phyloP scores from a whole-genome alignment of 441 rosid species.

The Corymbia citriodora region DNA sequence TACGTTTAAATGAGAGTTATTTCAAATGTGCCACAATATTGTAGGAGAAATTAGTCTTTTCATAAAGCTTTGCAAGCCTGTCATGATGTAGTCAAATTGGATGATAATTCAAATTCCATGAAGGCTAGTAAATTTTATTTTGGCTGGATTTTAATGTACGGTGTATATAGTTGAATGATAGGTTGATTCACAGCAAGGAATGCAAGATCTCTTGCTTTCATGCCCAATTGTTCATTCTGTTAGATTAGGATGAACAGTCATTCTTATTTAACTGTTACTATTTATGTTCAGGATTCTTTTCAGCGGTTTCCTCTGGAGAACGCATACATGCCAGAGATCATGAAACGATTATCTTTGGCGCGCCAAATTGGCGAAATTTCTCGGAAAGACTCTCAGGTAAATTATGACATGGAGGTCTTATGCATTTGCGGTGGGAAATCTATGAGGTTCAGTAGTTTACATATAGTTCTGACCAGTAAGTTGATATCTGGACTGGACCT shows the following conservation, averaged over 20 bases:
- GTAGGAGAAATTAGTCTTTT: neutral
- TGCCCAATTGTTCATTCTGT: neutral
- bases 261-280: constrained; percentile 6
- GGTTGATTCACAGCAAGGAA: neutral
- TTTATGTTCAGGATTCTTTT: constrained; percentile 61
- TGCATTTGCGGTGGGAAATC: neutral
- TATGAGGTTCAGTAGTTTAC: neutral
- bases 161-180: neutral
- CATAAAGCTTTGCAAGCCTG: neutral
- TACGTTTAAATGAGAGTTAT: neutral
- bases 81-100: neutral
- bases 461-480: neutral
- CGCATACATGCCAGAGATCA: constrained; percentile 89
- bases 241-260: neutral
- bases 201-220: neutral
- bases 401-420: neutral
- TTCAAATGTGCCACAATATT: neutral
- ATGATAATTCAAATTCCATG: neutral
- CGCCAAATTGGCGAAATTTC: constrained; percentile 83
- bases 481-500: neutral
- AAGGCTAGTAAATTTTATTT: neutral
- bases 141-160: neutral
- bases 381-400: constrained; percentile 82
- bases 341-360: constrained; percentile 80
- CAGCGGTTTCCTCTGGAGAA: constrained; percentile 79